A percentile compares a stretch with the other conserved stretches of the same genome.
These are phyloP conservation scores for Gossypium gossypioides DNA, from an alignment of 441 rosid species.

Conservation along the genomic window DNA sequence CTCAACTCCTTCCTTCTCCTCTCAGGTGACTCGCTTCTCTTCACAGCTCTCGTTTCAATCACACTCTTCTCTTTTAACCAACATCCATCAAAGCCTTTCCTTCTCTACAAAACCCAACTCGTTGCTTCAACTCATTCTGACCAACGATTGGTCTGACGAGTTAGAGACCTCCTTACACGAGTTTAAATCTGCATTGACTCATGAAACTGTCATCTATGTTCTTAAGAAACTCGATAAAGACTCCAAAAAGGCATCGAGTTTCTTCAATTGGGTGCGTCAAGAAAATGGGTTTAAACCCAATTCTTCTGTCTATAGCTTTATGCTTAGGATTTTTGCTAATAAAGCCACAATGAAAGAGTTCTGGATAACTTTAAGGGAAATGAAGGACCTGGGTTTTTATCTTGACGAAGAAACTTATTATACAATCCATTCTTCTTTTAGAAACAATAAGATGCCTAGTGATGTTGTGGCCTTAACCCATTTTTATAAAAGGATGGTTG, in stretches of 20 bases:
- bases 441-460: constrained; percentile 32
- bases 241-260: constrained; percentile 51
- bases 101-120: constrained; percentile 44
- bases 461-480: constrained; percentile 54
- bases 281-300: constrained; percentile 51
- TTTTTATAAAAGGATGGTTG: constrained; percentile 54
- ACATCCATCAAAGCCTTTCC: constrained; percentile 20
- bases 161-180: constrained; percentile 35
- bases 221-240: constrained; percentile 52
- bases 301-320: constrained; percentile 47
- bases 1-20: constrained; percentile 22
- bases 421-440: constrained; percentile 35
- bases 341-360: constrained; percentile 50
- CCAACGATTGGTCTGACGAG: constrained; percentile 49
- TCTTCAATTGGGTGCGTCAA: constrained; percentile 54
- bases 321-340: constrained; percentile 51
- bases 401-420: constrained; percentile 58
- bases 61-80: constrained; percentile 10
- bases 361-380: constrained; percentile 49
- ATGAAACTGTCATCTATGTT: constrained; percentile 58
- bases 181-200: constrained; percentile 26
- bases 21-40: constrained; percentile 40
- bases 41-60: constrained; percentile 8
- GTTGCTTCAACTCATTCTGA: constrained; percentile 33
- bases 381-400: constrained; percentile 63